phyloP scores from a whole-genome alignment of 169 alveolate species.

The Babesia bigemina region DNA sequence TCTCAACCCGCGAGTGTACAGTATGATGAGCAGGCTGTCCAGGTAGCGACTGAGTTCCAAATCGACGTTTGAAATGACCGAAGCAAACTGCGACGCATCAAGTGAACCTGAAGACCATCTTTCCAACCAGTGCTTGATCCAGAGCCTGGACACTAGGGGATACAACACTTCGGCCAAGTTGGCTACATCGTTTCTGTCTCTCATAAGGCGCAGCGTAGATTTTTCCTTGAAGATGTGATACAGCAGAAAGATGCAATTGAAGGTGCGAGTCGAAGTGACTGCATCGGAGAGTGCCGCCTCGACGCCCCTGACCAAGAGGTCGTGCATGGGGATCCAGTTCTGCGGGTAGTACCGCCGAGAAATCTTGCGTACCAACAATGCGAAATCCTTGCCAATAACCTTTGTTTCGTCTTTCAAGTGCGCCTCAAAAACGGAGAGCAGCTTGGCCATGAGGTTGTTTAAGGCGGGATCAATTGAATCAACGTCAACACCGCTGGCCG shows the following conservation, averaged over 20 bases:
- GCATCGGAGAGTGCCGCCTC: conserved; percentile 26
- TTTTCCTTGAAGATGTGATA: conserved; percentile 63
- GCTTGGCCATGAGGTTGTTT: conserved; percentile 36
- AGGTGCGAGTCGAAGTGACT: conserved; percentile 8
- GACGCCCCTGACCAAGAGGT: conserved; percentile 18
- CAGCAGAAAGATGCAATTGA: conserved; percentile 30
- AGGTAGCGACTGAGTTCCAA: conserved; percentile 38
- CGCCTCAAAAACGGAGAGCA: conserved; percentile 15
- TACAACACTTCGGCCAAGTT: conserved; percentile 38
- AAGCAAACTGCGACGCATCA: neutral
- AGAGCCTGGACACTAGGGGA: conserved; percentile 49
- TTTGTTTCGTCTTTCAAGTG: neutral
- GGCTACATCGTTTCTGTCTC: conserved; percentile 32
- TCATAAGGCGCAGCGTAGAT: conserved; percentile 38
- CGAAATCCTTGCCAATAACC: conserved; percentile 45
- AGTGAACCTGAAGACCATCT: conserved; percentile 34
- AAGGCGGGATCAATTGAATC: conserved; percentile 10
- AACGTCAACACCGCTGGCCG: conserved; percentile 5
- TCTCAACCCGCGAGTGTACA: conserved; percentile 36
- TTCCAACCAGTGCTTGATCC: conserved; percentile 53
- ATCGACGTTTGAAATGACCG: conserved; percentile 4
- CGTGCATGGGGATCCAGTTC: conserved; percentile 44
- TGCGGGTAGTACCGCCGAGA: conserved; percentile 58
- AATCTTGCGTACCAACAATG: conserved; percentile 32
- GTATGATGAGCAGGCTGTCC: conserved; percentile 37